Evolutionary conservation across 352 stramenopile genomes (phyloP).

Genomic region (Globisporangium nagaii): DNA sequence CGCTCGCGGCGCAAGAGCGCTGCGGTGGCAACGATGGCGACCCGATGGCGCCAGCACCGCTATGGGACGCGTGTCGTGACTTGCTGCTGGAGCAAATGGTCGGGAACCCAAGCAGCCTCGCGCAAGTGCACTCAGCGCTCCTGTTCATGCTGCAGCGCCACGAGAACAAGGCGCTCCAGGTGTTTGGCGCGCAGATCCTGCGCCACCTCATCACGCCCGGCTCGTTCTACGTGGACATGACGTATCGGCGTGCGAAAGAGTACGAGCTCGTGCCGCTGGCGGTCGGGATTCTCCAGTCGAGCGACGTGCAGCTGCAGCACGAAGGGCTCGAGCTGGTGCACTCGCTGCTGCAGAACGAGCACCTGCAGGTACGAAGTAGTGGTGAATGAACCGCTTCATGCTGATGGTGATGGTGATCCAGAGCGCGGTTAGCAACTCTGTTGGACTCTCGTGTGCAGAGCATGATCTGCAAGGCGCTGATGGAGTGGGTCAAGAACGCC

Average conservation of each 20-base stretch:
- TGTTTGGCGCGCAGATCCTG: constrained; percentile 60
- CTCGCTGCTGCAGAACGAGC: constrained; percentile 25
- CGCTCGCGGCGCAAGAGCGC: constrained; percentile 16
- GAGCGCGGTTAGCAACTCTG: too few species aligned
- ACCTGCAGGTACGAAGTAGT: constrained; percentile 25
- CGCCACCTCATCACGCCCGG: constrained; percentile 40
- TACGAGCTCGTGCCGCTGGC: constrained; percentile 29
- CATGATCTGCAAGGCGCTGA: constrained; percentile 33
- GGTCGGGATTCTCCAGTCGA: constrained; percentile 27
- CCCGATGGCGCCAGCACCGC: background rate
- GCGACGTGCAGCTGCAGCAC: constrained; percentile 39
- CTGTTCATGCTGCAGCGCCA: constrained; percentile 42
- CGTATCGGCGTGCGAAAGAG: constrained; percentile 30
- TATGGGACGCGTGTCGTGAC: constrained; percentile 32
- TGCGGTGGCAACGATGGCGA: background rate
- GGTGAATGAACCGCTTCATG: background rate
- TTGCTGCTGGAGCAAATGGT: constrained; percentile 55
- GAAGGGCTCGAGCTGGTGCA: constrained; percentile 60
- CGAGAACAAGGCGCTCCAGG: constrained; percentile 19
- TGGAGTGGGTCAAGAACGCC: constrained; percentile 28
- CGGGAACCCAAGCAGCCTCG: constrained; percentile 30
- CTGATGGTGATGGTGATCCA: constrained; percentile 5
- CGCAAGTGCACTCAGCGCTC: constrained; percentile 22
- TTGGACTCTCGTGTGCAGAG: too few species aligned
- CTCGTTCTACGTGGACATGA: constrained; percentile 46